Evolutionary conservation across 1,284 basidiomycete species (phyloP).

Genomic region (Rhizoctonia solani): DNA sequence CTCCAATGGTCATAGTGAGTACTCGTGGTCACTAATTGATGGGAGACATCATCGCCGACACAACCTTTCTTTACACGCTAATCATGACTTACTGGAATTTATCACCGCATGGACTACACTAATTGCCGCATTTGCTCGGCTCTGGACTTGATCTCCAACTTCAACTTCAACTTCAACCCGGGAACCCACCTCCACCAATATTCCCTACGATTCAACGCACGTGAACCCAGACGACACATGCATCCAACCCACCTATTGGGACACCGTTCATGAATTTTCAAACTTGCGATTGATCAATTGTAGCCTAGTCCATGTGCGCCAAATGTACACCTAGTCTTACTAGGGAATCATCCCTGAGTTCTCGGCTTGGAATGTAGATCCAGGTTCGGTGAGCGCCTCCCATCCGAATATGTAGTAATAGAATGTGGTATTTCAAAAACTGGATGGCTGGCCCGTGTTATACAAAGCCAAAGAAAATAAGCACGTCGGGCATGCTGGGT

Average conservation of each 20-base stretch:
- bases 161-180: not conserved
- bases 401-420: too few relatives aligned
- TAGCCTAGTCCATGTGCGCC: not conserved
- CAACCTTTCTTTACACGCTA: constrained; percentile 1
- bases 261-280: constrained; percentile 61
- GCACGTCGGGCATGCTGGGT: too few relatives aligned
- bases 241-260: constrained; percentile 68
- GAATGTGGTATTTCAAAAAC: too few relatives aligned
- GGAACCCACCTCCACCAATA: not conserved
- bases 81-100: not conserved
- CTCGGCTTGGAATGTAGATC: not conserved
- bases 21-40: not conserved
- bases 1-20: constrained; percentile 70
- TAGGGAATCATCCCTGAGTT: constrained; percentile 8
- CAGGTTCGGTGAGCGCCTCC: not conserved
- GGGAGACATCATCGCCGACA: not conserved
- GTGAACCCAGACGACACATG: constrained; percentile 65
- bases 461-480: too few relatives aligned
- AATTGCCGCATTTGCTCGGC: not conserved
- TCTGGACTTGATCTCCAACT: not conserved
- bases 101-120: not conserved
- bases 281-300: constrained; percentile 36
- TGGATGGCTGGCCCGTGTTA: too few relatives aligned
- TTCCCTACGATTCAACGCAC: not conserved
- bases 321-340: not conserved